phyloP scores from a whole-genome alignment of 2,329 filamentous ascomycete genomes.

The Aspergillus quadrilineatus region DNA sequence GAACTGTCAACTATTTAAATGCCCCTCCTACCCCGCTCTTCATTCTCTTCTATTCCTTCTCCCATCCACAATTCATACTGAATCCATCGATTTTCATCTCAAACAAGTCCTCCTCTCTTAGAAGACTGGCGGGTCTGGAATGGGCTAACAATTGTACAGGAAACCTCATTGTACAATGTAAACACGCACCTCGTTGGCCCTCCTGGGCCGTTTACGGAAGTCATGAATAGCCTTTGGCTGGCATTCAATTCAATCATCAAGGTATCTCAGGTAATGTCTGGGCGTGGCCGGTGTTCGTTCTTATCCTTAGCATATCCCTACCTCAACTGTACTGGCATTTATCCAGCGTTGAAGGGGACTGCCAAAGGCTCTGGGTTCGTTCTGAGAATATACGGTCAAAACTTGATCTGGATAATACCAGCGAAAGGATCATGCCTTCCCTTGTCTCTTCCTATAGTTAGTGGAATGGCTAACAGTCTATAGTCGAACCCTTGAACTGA shows the following conservation, averaged over 20 bases:
- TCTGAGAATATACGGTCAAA: slow-evolving; percentile 84
- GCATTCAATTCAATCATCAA: slow-evolving; percentile 45
- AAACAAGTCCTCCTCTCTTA: slow-evolving; percentile 24
- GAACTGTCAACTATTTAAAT: slow-evolving; percentile 20
- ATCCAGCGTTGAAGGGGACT: slow-evolving; percentile 2
- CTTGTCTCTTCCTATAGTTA: slow-evolving; percentile 39
- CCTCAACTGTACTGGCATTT: slow-evolving; percentile 7
- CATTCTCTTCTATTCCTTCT: slow-evolving; percentile 13
- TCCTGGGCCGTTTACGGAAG: slow-evolving; percentile 31
- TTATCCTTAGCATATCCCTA: slow-evolving; percentile 19
- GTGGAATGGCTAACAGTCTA: slow-evolving; percentile 44
- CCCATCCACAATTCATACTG: not conserved
- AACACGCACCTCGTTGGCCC: slow-evolving; percentile 19
- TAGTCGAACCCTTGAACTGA: slow-evolving; percentile 29
- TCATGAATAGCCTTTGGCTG: slow-evolving; percentile 42
- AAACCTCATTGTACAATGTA: slow-evolving; percentile 23
- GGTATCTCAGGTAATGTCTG: slow-evolving; percentile 49
- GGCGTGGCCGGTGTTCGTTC: slow-evolving; percentile 67
- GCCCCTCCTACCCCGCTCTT: slow-evolving; percentile 20
- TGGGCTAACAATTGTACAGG: slow-evolving; percentile 15
- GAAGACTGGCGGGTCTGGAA: not conserved
- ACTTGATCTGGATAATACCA: slow-evolving; percentile 99
- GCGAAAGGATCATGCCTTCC: slow-evolving; percentile 97
- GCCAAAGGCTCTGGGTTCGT: slow-evolving; percentile 31
- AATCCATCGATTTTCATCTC: slow-evolving; percentile 6